phyloP scores from a whole-genome alignment of 1,284 basidiomycete species.

The Ustilago esculenta region DNA sequence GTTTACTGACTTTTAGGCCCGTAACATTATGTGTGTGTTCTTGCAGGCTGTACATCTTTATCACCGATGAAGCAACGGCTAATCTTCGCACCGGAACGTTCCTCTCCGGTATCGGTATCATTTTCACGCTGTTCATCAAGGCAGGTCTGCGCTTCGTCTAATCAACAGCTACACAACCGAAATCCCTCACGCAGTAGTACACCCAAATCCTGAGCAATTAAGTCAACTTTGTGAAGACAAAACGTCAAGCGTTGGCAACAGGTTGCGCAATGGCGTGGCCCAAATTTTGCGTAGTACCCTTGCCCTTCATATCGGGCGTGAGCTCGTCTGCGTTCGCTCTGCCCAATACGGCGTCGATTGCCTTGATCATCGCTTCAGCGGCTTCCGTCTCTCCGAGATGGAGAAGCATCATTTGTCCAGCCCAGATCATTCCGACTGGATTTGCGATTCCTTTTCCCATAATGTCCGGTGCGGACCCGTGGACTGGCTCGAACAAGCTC shows the following conservation, averaged over 20 bases:
- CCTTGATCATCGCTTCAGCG: conserved; percentile 70
- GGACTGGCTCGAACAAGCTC: conserved; percentile 70
- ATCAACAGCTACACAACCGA: neutral
- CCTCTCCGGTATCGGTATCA: conserved; percentile 40
- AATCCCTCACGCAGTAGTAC: too few relatives aligned
- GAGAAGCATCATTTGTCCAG: conserved; percentile 73
- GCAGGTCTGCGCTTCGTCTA: conserved; percentile 27
- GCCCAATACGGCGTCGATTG: conserved; percentile 70
- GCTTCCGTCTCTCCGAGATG: conserved; percentile 72
- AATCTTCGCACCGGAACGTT: conserved; percentile 23
- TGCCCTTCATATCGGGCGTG: conserved; percentile 49
- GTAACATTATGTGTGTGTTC: too few relatives aligned
- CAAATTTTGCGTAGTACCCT: conserved; percentile 28
- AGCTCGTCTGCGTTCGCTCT: conserved; percentile 9
- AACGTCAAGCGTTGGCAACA: conserved; percentile 12
- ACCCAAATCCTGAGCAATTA: too few relatives aligned
- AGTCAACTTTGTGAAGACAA: too few relatives aligned
- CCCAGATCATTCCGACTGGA: conserved; percentile 72
- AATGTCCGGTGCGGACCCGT: conserved; percentile 39
- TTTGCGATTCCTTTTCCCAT: conserved; percentile 61
- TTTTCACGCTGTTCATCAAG: conserved; percentile 48
- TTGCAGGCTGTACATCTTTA: conserved; percentile 36
- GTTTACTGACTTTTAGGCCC: too few relatives aligned
- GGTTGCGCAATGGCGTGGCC: conserved; percentile 46
- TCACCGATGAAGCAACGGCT: conserved; percentile 19